These are phyloP conservation scores for Melanopsichium pennsylvanicum DNA, from an alignment of 1,284 basidiomycete species.

Conservation along the genomic window DNA sequence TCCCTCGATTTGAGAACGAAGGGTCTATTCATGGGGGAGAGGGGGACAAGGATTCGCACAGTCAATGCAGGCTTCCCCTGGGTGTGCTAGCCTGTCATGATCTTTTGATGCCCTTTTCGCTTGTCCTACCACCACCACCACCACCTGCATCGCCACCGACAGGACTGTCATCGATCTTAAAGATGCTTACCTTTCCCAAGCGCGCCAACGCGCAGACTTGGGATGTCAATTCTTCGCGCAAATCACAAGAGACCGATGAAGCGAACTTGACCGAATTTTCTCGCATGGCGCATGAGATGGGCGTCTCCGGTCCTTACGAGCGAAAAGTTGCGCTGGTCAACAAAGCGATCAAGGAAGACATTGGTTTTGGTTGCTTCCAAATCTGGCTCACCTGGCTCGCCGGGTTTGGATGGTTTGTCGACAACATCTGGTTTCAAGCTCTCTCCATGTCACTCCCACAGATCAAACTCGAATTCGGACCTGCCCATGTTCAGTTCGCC, in stretches of 20 bases:
- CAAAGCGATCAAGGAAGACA: conserved; percentile 53
- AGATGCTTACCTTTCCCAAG: not conserved
- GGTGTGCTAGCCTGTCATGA: no score
- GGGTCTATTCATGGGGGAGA: no score
- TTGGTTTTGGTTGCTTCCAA: conserved; percentile 74
- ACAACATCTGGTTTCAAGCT: conserved; percentile 62
- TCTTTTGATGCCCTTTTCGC: no score
- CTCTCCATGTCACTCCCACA: conserved; percentile 57
- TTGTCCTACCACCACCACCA: not conserved
- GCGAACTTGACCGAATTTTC: conserved; percentile 29
- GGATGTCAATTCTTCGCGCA: not conserved
- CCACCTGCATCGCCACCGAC: no score
- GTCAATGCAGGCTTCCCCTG: no score
- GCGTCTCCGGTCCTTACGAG: conserved; percentile 51
- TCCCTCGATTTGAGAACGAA: no score
- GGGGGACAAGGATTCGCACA: no score
- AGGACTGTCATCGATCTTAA: no score
- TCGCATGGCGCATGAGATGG: conserved; percentile 55
- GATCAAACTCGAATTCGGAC: conserved; percentile 52
- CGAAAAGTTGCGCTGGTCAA: conserved; percentile 59
- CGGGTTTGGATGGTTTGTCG: conserved; percentile 71
- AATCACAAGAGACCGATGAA: conserved; percentile 32
- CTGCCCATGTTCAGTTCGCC: conserved; percentile 51
- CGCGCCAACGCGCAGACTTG: conserved; percentile 4
- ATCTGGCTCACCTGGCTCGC: conserved; percentile 72